Evolutionary conservation across 176 grass and related monocot genomes (phyloP), one percentile per base, ranked within the genome.

Genomic region (Avena eriantha): DNA sequence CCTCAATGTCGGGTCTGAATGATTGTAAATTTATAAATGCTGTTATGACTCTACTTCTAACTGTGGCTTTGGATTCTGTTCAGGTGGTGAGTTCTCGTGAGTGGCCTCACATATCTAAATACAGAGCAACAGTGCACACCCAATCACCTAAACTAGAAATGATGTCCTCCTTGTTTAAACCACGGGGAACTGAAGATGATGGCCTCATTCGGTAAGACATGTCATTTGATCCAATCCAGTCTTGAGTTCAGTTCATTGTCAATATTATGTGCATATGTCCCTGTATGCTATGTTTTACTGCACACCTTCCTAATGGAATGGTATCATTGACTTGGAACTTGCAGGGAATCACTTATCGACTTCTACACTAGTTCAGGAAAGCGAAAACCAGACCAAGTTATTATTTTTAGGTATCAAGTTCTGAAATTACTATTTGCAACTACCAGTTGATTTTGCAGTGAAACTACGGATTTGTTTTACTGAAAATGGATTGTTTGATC

Each of bases 351-450:
- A 54, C 55, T 98, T 80, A 47, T 98, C 8, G 96, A 98, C 77
- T 98, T 95, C 26, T 95, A 98, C 64, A 92, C 88, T 39, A 98
- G 96, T 82, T 98, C 96, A 23, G 90, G 84, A 21, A 95, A 98
- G 24, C 82, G 86, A 11, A 98, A 95, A 34, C 96, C 96, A 13
- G 92, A 98, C 18, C 90, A 98, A 2, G 31, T 98, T 17, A 88
- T 98, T 24, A 91, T 98, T 67, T 98, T 98, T 76, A 95, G 93
- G 96, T 95, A 72, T 64, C 0, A 84, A 69, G 19, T 73, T 85
- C 11, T 8, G 10, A 26, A 69, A 26, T 73, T 64, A 13, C 2
- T 29, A 7, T 64, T 47, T 45, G 12, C 19, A 26, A 49, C 79
- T 86, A 41, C n/a, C 31, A 29, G 3, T 78, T 11, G 22, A 76